Percentiles rank a stretch among this genome's conserved stretches.
Conservation (phyloP, 2,329 filamentous ascomycete species). For the Stagonosporopsis cucurbitacearum region DNA sequence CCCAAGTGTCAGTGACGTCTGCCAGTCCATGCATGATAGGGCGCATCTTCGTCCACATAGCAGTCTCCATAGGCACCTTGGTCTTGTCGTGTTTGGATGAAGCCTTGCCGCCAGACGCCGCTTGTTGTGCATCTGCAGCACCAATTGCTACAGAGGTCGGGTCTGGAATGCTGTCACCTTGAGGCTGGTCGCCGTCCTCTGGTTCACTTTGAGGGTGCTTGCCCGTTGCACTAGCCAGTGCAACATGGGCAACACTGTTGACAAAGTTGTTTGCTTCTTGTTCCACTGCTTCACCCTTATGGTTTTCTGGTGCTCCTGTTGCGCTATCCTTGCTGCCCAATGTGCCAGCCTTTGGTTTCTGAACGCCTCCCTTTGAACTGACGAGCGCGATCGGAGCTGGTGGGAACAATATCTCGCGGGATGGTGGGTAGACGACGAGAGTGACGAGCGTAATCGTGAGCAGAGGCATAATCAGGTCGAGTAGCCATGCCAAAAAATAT, state of each 20-base stretch:
- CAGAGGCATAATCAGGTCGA: slow-evolving; percentile 73
- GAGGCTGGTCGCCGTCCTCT: slow-evolving; percentile 44
- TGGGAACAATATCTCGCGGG: slow-evolving; percentile 72
- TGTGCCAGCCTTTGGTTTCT: slow-evolving; percentile 78
- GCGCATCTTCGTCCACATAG: slow-evolving; percentile 78
- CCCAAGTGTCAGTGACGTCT: slow-evolving; percentile 67
- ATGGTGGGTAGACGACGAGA: slow-evolving; percentile 69
- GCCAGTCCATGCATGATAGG: slow-evolving; percentile 72
- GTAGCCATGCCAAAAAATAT: slow-evolving; percentile 71
- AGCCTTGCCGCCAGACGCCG: slow-evolving; percentile 59
- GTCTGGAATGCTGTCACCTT: slow-evolving; percentile 65
- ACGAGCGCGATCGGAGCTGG: slow-evolving; percentile 79
- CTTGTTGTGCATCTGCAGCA: slow-evolving; percentile 62
- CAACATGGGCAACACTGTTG: slow-evolving; percentile 73
- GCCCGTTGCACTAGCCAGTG: slow-evolving; percentile 75
- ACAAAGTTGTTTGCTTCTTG: slow-evolving; percentile 84
- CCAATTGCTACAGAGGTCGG: slow-evolving; percentile 62
- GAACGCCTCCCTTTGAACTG: slow-evolving; percentile 71
- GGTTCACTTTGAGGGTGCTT: slow-evolving; percentile 75
- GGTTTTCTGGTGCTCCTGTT: slow-evolving; percentile 82
- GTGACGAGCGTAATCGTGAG: slow-evolving; percentile 65
- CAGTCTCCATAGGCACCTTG: slow-evolving; percentile 76
- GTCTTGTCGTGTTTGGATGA: slow-evolving; percentile 71
- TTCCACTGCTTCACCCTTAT: slow-evolving; percentile 83
- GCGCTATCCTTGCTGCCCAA: slow-evolving; percentile 77